These are phyloP conservation scores for Pleurotus cornucopiae DNA, from an alignment of 768 basidiomycete species.

Conservation along the genomic window DNA sequence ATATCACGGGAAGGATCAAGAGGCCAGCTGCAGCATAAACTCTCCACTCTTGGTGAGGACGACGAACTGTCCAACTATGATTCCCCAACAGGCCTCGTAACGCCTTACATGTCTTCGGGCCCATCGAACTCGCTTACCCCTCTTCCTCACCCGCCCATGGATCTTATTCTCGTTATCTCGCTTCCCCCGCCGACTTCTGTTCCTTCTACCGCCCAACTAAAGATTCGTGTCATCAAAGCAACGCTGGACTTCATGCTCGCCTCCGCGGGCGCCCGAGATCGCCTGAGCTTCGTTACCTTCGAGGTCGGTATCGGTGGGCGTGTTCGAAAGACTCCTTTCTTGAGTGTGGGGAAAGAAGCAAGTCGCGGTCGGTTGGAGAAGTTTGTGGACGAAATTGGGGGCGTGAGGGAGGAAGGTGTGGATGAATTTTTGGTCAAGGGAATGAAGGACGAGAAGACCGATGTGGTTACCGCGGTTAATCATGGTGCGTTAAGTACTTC, in stretches of 20 bases:
- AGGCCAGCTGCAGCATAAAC: constrained; percentile 42
- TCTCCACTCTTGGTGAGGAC: constrained; percentile 68
- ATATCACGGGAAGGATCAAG: constrained; percentile 13
- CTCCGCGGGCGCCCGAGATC: constrained; percentile 71
- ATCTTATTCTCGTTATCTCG: constrained; percentile 89
- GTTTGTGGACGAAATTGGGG: constrained; percentile 73
- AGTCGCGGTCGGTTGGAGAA: constrained; percentile 67
- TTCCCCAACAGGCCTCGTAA: constrained; percentile 52
- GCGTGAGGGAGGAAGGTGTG: constrained; percentile 32
- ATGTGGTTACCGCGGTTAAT: constrained; percentile 98
- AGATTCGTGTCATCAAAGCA: constrained; percentile 82
- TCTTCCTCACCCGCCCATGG: constrained; percentile 81
- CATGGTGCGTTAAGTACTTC: constrained; percentile 49
- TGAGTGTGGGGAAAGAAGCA: constrained; percentile 63
- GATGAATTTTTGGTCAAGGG: constrained; percentile 63
- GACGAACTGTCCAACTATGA: constrained; percentile 61
- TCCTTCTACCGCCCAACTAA: constrained; percentile 79
- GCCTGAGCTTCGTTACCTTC: constrained; percentile 88
- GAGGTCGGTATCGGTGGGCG: constrained; percentile 80
- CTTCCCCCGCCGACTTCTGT: constrained; percentile 70
- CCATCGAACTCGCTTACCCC: constrained; percentile 80
- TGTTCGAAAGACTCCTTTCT: constrained; percentile 92
- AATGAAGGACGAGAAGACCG: constrained; percentile 89
- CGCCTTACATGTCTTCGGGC: constrained; percentile 68
- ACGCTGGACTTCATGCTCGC: constrained; percentile 85